Base-by-base conservation (phyloP, 805 yeast genomes). In the Kluyveromyces starmeri region DNA sequence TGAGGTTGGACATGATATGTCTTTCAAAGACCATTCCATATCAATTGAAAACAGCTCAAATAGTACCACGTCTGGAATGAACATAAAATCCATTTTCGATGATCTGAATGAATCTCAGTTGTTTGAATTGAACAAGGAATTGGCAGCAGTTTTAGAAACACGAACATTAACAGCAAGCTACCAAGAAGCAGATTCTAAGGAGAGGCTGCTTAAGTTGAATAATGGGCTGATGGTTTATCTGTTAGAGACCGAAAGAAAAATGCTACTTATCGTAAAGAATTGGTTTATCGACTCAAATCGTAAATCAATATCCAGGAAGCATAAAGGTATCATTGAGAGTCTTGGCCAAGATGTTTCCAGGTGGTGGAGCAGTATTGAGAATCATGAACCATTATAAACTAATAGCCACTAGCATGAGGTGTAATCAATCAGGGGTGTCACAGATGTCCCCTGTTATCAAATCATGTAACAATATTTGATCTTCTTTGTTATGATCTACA, bases 161-260 rank as follows among this genome's bases (percentile, higher is more conserved):
- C 46, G 57, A 4, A 40, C 31, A 28, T 36, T 39, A 18, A 34
- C 38, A 4, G 18, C 25, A 8, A 42, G 36, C 20, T 26, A 48
- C n/a, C 32, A 27, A 8, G 59, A 55, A 12, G 20, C 17, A 5
- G 22, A 15, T 15, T 12, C 26, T 10, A 21, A 15, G 10, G 56
- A 51, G 33, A 47, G 55, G 32, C 37, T 57, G 20, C 20, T 52
- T 5, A 54, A 53, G 19, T 41, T 55, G 15, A 53, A 49, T 35
- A 57, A 57, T 34, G 62, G 62, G 0, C 28, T 57, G 17, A 35
- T 55, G 9, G 55, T 60, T 42, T 57, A 53, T 30, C 35, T 55
- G 13, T 37, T 34, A n/a, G 46, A 48, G 6, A 43, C 39, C 32
- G 36, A 43, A 4, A 32, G 39, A 4, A 39, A 44, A 31, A 20